Conservation (phyloP, 148 eudicot genomes). For the Amaranthus cruentus region DNA sequence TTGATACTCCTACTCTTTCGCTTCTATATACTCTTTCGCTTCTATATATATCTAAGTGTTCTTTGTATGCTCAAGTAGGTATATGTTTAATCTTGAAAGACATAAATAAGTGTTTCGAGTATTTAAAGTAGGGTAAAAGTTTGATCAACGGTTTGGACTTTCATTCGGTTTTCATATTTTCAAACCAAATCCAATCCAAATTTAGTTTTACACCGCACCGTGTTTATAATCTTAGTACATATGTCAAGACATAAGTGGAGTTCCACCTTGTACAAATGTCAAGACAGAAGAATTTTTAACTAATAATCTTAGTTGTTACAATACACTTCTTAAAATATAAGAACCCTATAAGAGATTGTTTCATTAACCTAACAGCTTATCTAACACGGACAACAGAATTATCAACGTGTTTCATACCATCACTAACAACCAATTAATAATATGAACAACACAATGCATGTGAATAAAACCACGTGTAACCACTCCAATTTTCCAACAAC, state of each 20-base stretch:
- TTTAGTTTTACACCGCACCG: too few species aligned
- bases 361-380: background rate
- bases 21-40: too few species aligned
- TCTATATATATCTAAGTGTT: too few species aligned
- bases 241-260: background rate
- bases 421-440: background rate
- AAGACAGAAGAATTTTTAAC: background rate
- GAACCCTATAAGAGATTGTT: background rate
- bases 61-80: too few species aligned
- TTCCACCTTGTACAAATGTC: constrained; percentile 20
- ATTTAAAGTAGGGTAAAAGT: too few species aligned
- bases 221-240: too few species aligned
- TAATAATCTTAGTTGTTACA: background rate
- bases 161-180: too few species aligned
- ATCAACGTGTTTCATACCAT: background rate
- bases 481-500: background rate
- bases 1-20: too few species aligned
- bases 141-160: too few species aligned
- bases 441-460: background rate
- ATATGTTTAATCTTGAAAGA: too few species aligned
- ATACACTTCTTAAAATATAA: constrained; percentile 4
- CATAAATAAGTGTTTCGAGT: too few species aligned
- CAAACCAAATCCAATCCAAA: too few species aligned
- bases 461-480: background rate
- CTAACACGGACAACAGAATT: background rate